phyloP scores from a whole-genome alignment of 495 filamentous ascomycete genomes.

The Aspergillus funiculosus region DNA sequence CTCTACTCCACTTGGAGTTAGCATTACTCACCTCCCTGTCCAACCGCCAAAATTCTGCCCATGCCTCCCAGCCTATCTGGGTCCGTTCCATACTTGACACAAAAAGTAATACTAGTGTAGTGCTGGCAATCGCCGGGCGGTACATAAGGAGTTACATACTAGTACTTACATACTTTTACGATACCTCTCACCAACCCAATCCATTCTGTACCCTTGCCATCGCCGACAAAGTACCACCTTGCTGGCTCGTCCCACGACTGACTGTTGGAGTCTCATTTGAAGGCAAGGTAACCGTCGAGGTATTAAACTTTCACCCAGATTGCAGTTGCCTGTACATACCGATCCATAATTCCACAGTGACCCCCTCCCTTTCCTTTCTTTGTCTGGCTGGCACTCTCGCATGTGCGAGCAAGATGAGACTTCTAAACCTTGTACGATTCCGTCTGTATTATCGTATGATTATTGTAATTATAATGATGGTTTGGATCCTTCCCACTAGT shows the following conservation, averaged over 20 bases:
- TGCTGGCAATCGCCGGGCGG: too few relatives aligned
- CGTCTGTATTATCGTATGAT: conserved; percentile 3
- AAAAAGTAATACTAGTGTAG: too few relatives aligned
- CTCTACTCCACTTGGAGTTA: conserved; percentile 11
- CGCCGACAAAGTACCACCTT: conserved; percentile 4
- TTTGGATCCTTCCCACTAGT: too few relatives aligned
- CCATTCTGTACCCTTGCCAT: conserved; percentile 11
- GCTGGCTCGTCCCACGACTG: neutral
- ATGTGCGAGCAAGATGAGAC: conserved; percentile 9
- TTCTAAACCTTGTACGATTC: conserved; percentile 7
- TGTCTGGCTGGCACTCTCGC: neutral
- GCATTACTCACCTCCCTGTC: neutral
- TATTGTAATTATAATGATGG: conserved; percentile 13
- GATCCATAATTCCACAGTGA: too few relatives aligned
- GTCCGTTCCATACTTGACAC: conserved; percentile 15
- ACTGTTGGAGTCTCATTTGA: too few relatives aligned
- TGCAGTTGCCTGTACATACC: too few relatives aligned
- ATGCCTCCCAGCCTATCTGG: conserved; percentile 13
- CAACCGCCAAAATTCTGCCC: conserved; percentile 13
- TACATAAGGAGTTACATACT: neutral
- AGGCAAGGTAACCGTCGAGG: too few relatives aligned
- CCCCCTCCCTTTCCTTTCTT: too few relatives aligned
- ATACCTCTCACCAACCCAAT: conserved; percentile 4
- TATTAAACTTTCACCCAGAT: too few relatives aligned
- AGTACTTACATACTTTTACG: conserved; percentile 1